Evolutionary conservation across 192 early-diverging fungal genomes (phyloP).

Genomic region (Mortierella antarctica): DNA sequence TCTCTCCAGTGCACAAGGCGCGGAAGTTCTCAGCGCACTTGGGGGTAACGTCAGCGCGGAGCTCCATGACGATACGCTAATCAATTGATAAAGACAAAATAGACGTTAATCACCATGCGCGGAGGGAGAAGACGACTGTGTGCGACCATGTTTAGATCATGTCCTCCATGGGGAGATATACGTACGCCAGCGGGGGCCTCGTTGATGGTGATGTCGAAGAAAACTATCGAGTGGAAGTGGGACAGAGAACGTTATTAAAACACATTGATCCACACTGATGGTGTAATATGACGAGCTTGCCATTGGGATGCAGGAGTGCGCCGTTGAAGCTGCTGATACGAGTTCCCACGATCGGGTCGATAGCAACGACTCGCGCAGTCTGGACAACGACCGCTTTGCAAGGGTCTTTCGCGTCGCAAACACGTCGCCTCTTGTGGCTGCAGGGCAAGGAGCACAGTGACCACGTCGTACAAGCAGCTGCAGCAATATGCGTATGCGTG

Average conservation of each 20-base stretch:
- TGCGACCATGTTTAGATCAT: background rate
- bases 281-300: background rate
- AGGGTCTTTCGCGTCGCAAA: no score
- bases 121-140: background rate
- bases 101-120: background rate
- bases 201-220: conserved; percentile 74
- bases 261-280: background rate
- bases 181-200: conserved; percentile 61
- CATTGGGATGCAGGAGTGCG: background rate
- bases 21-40: conserved; percentile 97
- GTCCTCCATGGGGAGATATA: background rate
- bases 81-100: background rate
- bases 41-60: conserved; percentile 74
- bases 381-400: no score
- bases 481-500: background rate
- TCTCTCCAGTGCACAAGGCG: conserved; percentile 96
- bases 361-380: no score
- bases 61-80: conserved; percentile 72
- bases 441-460: no score
- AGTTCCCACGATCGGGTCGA: conserved; percentile 9
- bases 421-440: no score
- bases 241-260: background rate
- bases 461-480: no score
- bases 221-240: conserved; percentile 56
- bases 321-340: background rate